A percentile compares a stretch with the other conserved stretches of the same genome.
phyloP scores from a whole-genome alignment of 1,139 yeast genomes.

The Blastobotrys raffinosifermentans region DNA sequence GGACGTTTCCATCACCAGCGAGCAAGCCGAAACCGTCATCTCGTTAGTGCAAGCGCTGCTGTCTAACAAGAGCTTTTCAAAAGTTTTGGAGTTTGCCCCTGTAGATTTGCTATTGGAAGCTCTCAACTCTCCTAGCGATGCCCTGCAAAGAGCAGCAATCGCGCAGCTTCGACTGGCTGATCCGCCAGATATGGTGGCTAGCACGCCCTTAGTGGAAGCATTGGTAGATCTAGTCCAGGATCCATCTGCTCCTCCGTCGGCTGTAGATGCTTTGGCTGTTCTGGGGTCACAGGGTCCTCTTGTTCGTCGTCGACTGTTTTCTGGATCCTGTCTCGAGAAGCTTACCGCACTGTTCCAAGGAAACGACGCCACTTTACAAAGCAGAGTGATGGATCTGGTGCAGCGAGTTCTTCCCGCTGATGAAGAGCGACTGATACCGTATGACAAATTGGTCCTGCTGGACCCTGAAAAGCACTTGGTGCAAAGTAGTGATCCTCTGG shows the following conservation, averaged over 20 bases:
- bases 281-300: slow-evolving; percentile 20
- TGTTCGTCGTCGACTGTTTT: slow-evolving; percentile 22
- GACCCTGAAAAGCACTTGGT: slow-evolving; percentile 4
- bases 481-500: slow-evolving; percentile 14
- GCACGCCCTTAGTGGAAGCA: slow-evolving; percentile 18
- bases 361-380: slow-evolving; percentile 15
- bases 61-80: slow-evolving; percentile 17
- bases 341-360: slow-evolving; percentile 6
- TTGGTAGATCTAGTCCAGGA: slow-evolving; percentile 16
- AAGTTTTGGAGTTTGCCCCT: slow-evolving; percentile 18
- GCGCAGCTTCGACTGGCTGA: slow-evolving; percentile 17
- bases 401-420: slow-evolving; percentile 18
- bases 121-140: slow-evolving; percentile 17
- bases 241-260: slow-evolving; percentile 4
- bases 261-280: slow-evolving; percentile 13
- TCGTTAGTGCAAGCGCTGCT: slow-evolving; percentile 21
- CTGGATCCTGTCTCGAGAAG: slow-evolving; percentile 16
- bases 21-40: no score
- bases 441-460: slow-evolving; percentile 11
- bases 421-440: slow-evolving; percentile 14
- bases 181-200: slow-evolving; percentile 21
- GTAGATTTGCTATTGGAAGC: slow-evolving; percentile 19
- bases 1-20: no score
- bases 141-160: slow-evolving; percentile 19
- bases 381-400: slow-evolving; percentile 20